Evolutionary conservation across 768 basidiomycete genomes (phyloP), one percentile per base, ranked within the genome.

Genomic region (Obba rivulosa): DNA sequence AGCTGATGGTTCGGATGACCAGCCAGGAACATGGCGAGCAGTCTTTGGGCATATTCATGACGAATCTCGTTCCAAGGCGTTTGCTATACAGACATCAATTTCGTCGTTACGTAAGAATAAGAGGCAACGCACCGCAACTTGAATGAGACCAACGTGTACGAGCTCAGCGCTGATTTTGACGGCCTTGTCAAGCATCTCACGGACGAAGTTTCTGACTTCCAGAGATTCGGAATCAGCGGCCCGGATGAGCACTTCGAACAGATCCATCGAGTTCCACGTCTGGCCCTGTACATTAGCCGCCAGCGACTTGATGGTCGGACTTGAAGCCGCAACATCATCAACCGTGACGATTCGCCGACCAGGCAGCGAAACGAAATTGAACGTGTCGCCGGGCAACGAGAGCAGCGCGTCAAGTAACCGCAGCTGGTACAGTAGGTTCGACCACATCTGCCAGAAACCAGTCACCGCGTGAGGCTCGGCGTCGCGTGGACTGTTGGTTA

Each of bases 1-100:
- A 99, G 79, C 56, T 96, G 92, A 59, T 96, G 92, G 57, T 93
- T 93, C 8, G 93, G 92, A 60, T 94, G 89, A 14, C 92, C 90
- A 17, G 83, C 85, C 36, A 97, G 74, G 71, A 97, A 97, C 82
- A 92, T 88, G 34, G 81, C 76, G 43, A 98, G 74, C 13, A 97
- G 73, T 56, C 87, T 86, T 49, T 85, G 80, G 2, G 90, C 82
- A 65, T 97, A 90, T 56, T 92, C 91, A n/a, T 79, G 66, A 18
- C 93, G 86, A 41, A 91, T 84, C 18, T 89, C 81, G 57, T 87
- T 90, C 89, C 95, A 96, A 4, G 81, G 77, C 52, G 87, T 73
- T 72, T 92, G 82, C 81, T 83, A 45, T 21, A 17, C n/a, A 31
- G 34, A 8, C 39, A 17, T n/a, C 28, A 45, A 55, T 31, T 31